Base-by-base conservation (phyloP, 106 monocot species). In the Platanthera zijinensis region DNA sequence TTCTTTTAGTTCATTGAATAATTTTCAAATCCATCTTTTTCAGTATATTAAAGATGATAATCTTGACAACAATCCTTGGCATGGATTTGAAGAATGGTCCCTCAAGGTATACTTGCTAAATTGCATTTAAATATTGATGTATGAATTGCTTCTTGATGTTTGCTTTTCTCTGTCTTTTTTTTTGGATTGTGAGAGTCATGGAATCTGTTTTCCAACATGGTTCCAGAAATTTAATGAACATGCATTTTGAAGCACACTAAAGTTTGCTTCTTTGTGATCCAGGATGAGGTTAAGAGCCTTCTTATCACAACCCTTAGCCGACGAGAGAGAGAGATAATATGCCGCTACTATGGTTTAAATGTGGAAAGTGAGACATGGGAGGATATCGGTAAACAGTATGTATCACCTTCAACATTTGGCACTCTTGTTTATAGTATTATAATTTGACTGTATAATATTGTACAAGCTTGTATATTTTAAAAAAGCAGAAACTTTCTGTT, bases 371-470 rank as follows among this genome's bases (percentile, higher is more conserved):
- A 85, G 51, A 89, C 96, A 72, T 96, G 96, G 96, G 96, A 93
- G 82, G 96, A 93, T 74, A 96, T 96, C n/a, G 89, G 96, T 75
- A 84, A 84, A 78, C 82, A 87, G 96, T 96, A 87, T 87, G 96
- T 80, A 49, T 22, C 61, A 11, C 50, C 47, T 75, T 13, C 14
- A 57, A 51, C 66, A 73, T 46, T 11, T 8, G 10, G 3, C 53
- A 12, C 53, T 53, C 53, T 72, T 18, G 30, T 12, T 21, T 51
- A 32, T 10, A 12, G 46, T 45, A n/a, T n/a, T 53, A 10, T 53
- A 13, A 53, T 53, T 10, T 53, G 13, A 13, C 13, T 53, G 52
- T 53, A 10, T 53, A 53, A 8, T 53, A 2, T 53, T 32, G 32
- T 32, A 32, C 32, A 32, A 1, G 32, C 1, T 32, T 32, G 32